phyloP scores from a whole-genome alignment of 2,329 filamentous ascomycete genomes.

The Leptographium wingfieldii region DNA sequence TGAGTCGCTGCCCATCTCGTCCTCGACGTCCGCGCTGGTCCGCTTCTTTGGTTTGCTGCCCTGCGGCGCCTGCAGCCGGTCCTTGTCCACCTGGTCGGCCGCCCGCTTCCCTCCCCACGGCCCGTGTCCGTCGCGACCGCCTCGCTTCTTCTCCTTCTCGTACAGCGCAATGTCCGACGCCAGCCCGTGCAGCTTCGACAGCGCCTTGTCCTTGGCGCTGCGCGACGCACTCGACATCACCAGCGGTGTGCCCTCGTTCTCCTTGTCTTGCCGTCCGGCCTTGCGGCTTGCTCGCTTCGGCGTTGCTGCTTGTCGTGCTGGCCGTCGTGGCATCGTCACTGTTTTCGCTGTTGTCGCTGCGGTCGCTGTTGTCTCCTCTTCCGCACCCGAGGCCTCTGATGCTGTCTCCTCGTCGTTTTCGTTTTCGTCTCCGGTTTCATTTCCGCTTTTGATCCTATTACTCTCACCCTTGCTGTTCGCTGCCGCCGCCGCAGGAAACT shows the following conservation, averaged over 20 bases:
- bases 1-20: constrained; percentile 29
- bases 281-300: constrained; percentile 19
- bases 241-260: constrained; percentile 65
- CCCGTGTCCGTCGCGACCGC: constrained; percentile 31
- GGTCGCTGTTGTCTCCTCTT: background rate
- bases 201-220: constrained; percentile 77
- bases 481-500: background rate
- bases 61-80: constrained; percentile 16
- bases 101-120: constrained; percentile 53
- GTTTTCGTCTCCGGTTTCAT: constrained; percentile 19
- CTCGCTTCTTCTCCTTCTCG: constrained; percentile 83
- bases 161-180: constrained; percentile 81
- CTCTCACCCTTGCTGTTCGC: background rate
- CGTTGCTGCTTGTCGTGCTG: constrained; percentile 15
- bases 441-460: constrained; percentile 3
- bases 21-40: constrained; percentile 19
- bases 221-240: constrained; percentile 56
- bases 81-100: constrained; percentile 43
- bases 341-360: background rate
- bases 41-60: constrained; percentile 8
- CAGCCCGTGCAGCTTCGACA: constrained; percentile 61
- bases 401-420: constrained; percentile 27
- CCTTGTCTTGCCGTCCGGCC: constrained; percentile 45
- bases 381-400: constrained; percentile 9
- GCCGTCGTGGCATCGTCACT: constrained; percentile 1